phyloP scores from a whole-genome alignment of 163 green algal genomes.

The Prototheca wickerhamii region DNA sequence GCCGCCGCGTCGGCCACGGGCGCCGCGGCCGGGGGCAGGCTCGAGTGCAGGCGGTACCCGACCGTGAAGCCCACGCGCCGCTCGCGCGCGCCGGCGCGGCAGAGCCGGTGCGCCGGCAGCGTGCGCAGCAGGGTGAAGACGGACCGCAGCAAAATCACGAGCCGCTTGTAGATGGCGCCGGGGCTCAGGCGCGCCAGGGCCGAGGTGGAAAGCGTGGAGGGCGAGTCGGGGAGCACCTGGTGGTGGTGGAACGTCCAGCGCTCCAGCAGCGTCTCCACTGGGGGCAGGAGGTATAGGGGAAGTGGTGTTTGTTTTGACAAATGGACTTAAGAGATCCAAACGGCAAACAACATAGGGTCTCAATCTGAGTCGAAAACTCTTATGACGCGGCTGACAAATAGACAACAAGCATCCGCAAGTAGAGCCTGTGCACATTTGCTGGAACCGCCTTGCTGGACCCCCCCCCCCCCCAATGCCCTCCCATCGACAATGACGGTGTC shows the following conservation, averaged over 20 bases:
- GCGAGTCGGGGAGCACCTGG: conserved; percentile 5
- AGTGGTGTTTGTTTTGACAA: background rate
- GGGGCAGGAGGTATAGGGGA: background rate
- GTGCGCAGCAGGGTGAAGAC: conserved; percentile 60
- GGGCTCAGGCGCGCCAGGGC: conserved; percentile 30
- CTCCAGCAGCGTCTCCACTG: conserved; percentile 47
- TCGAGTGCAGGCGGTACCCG: conserved; percentile 22
- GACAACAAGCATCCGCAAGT: no score
- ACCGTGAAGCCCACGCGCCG: conserved; percentile 17
- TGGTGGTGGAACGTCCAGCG: conserved; percentile 41
- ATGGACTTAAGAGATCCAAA: no score
- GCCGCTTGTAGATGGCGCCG: conserved; percentile 35
- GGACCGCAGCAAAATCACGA: conserved; percentile 50
- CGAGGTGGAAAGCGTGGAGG: conserved; percentile 12
- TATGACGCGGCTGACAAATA: no score
- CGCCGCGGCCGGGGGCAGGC: conserved; percentile 10
- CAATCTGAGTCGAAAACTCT: no score
- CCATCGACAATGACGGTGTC: no score
- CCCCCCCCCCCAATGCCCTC: no score
- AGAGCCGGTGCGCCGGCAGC: conserved; percentile 62
- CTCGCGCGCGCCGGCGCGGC: conserved; percentile 16
- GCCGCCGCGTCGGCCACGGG: background rate
- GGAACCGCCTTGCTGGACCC: no score
- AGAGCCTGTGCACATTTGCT: no score
- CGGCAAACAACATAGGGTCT: no score